These are phyloP conservation scores for Aspergillus carlsbadensis DNA, from an alignment of 495 filamentous ascomycete genomes.

Conservation along the genomic window DNA sequence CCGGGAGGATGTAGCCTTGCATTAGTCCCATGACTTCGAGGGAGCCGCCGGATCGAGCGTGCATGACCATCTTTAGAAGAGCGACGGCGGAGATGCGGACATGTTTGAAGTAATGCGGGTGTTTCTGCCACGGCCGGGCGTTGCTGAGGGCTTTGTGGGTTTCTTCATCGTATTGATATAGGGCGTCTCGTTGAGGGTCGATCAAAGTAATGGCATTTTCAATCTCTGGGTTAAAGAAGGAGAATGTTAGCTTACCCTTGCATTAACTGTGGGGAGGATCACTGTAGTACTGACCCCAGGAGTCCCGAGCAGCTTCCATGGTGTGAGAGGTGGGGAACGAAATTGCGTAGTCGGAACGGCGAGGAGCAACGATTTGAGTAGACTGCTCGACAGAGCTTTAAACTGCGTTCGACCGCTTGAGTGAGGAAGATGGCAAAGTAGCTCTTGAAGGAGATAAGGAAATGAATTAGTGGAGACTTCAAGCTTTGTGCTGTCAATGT, in stretches of 20 bases:
- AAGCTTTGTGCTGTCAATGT: neutral
- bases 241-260: neutral
- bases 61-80: slow-evolving; percentile 99
- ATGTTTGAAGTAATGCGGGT: slow-evolving; percentile 87
- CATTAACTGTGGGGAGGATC: neutral
- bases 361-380: neutral
- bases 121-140: slow-evolving; percentile 73
- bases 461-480: neutral
- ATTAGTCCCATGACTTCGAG: slow-evolving; percentile 98
- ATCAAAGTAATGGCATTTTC: slow-evolving; percentile 83
- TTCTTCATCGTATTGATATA: slow-evolving; percentile 74
- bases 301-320: slow-evolving; percentile 55
- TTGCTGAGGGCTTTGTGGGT: slow-evolving; percentile 59
- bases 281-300: slow-evolving; percentile 50
- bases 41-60: slow-evolving; percentile 86
- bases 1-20: slow-evolving; percentile 83
- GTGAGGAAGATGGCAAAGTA: neutral
- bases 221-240: slow-evolving; percentile 63
- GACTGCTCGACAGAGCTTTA: neutral
- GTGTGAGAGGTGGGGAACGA: slow-evolving; percentile 6
- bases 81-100: slow-evolving; percentile 93
- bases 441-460: neutral
- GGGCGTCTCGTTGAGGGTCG: slow-evolving; percentile 82
- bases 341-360: neutral
- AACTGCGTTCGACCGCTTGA: neutral